Evolutionary conservation across 371 early-diverging fungal genomes (phyloP), one percentile per base, ranked within the genome.

Genomic region (Amoeboaphelidium protococcarum): DNA sequence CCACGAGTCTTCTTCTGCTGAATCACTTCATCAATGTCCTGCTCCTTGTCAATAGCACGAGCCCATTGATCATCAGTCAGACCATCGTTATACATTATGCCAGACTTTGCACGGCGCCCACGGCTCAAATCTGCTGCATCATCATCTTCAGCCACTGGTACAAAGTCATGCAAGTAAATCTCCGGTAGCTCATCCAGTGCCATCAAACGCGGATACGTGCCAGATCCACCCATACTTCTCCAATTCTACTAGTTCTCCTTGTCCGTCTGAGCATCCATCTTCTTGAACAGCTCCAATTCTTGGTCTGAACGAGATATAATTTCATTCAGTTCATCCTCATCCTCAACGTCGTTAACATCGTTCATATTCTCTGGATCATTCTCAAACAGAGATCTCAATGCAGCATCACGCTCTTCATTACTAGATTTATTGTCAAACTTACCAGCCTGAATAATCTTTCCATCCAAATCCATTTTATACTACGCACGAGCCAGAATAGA

Each of bases 401-500:
- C 73, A 12, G 73, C 74, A 49, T 91, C 92, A 31, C 90, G 79
- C 53, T 94, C 97, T 54, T 81, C 76, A 25, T 77, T 80, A 1
- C 85, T 80, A 59, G 82, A 81, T 54, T 89, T 86, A 57, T 96
- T 78, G 58, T 96, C 96, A 53, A 88, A 96, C 63, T 91, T 96
- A 48, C 96, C 97, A 27, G 95, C 95, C 56, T 96, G 97, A 52
- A 94, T 96, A 41, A 96, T 87, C 62, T 92, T 92, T 49, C 89
- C 91, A 54, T 94, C 95, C 54, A 96, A 76, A 54, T 84, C 85
- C 41, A 92, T 63, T 56, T 96, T 96, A 67, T 76, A 81, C 54
- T 90, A 82, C n/a, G 97, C 96, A 48, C 85, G 66, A 3, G 81
- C 88, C 47, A 98, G 58, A 52, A 98, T 94, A 47, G 73, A 79